Conservation (phyloP, 306 rosid species). For the Trichosanthes truncata region DNA sequence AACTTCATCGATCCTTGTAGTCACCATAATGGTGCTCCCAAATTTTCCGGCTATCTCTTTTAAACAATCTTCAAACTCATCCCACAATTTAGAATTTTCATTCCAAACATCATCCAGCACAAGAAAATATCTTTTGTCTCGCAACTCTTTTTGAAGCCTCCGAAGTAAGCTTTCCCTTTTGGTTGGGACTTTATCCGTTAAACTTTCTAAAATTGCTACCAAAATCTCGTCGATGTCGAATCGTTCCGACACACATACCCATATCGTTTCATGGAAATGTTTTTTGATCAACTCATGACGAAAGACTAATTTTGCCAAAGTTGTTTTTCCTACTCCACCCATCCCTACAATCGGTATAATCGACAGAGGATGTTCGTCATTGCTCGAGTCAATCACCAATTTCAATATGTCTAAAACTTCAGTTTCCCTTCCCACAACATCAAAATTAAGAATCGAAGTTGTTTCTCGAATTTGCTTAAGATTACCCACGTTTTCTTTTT, state of each 20-base stretch:
- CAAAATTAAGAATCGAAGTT: background rate
- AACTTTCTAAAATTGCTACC: background rate
- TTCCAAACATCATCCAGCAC: conserved; percentile 13
- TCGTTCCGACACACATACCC: conserved; percentile 11
- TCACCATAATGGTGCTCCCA: background rate
- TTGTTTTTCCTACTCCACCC: background rate
- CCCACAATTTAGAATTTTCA: background rate
- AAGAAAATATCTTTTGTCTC: conserved; percentile 3
- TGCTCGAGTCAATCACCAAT: background rate
- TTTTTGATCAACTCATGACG: background rate
- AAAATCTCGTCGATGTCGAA: conserved; percentile 1
- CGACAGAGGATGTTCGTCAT: background rate
- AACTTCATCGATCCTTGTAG: conserved; percentile 7
- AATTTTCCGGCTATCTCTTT: background rate
- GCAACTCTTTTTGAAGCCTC: background rate
- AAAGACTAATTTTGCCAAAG: conserved; percentile 6
- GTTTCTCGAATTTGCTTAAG: background rate
- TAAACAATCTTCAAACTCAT: background rate
- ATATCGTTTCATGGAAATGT: conserved; percentile 7
- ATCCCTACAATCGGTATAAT: background rate
- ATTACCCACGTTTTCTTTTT: background rate
- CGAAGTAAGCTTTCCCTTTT: background rate
- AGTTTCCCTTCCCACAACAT: background rate
- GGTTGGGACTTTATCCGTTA: background rate
- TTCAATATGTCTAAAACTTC: background rate